Conservation (phyloP, 495 filamentous ascomycete species). For the Cercophora sp. region DNA sequence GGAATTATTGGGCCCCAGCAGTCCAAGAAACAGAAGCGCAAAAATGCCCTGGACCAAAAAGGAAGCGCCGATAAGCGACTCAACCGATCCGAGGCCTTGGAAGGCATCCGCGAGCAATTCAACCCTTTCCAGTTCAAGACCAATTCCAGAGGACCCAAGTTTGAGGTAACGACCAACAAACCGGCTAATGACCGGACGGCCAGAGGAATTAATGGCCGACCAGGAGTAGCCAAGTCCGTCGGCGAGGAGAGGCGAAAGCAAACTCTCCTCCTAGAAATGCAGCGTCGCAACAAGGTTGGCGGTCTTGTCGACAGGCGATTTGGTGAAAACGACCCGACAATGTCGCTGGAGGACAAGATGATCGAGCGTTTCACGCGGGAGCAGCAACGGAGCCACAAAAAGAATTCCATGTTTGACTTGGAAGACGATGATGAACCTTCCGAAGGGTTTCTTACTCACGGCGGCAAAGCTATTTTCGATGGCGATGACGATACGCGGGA, state of each 20-base stretch:
- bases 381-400: conserved; percentile 68
- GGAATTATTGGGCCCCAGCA: conserved; percentile 84
- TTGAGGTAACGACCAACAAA: conserved; percentile 63
- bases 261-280: conserved; percentile 82
- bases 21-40: conserved; percentile 84
- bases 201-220: conserved; percentile 60
- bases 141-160: conserved; percentile 64
- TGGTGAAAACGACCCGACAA: conserved; percentile 88
- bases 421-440: conserved; percentile 77
- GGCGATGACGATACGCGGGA: conserved; percentile 49
- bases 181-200: conserved; percentile 45
- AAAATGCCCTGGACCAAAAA: conserved; percentile 61
- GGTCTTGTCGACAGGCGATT: conserved; percentile 91
- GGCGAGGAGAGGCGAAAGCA: conserved; percentile 79
- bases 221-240: conserved; percentile 76
- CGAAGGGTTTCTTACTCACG: conserved; percentile 70
- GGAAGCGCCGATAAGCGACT: conserved; percentile 61
- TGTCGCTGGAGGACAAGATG: conserved; percentile 92
- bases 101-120: conserved; percentile 87
- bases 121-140: conserved; percentile 94
- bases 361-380: conserved; percentile 84
- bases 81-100: conserved; percentile 68
- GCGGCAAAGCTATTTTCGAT: conserved; percentile 65
- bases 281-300: conserved; percentile 80
- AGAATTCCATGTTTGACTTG: conserved; percentile 77